These are phyloP conservation scores for Monsonia emarginata DNA, from an alignment of 441 rosid species.

Conservation along the genomic window DNA sequence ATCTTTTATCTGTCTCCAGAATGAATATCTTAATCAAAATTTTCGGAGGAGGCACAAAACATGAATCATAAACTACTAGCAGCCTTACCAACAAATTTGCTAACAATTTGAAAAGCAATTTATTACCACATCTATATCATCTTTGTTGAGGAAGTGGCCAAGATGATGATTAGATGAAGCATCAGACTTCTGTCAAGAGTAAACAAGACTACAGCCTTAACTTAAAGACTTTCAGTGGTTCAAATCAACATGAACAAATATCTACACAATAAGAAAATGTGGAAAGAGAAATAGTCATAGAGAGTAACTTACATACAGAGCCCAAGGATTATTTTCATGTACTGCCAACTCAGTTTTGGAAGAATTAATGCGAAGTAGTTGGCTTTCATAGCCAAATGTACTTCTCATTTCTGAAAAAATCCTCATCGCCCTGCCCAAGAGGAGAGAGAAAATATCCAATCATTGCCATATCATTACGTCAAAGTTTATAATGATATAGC, in stretches of 20 bases:
- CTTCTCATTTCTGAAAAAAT: constrained; percentile 77
- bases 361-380: constrained; percentile 83
- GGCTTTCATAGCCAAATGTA: constrained; percentile 76
- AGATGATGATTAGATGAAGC: constrained; percentile 38
- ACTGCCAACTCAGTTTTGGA: constrained; percentile 58
- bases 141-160: constrained; percentile 65
- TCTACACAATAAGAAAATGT: constrained; percentile 4
- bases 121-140: constrained; percentile 71
- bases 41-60: constrained; percentile 21
- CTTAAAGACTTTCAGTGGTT: constrained; percentile 10
- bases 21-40: constrained; percentile 12
- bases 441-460: constrained; percentile 14
- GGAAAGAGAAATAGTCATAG: constrained; percentile 16
- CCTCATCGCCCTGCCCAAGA: constrained; percentile 61
- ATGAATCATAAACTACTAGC: constrained; percentile 13
- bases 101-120: constrained; percentile 12
- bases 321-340: constrained; percentile 69
- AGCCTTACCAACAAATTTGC: constrained; percentile 9
- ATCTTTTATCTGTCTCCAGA: constrained; percentile 64
- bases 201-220: constrained; percentile 23
- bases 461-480: constrained; percentile 9
- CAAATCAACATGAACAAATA: constrained; percentile 17
- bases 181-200: constrained; percentile 52
- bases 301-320: constrained; percentile 48
- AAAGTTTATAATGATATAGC: not conserved